These are phyloP conservation scores for Neocatenulostroma microsporum DNA, from an alignment of 2,329 filamentous ascomycete species.

Conservation along the genomic window DNA sequence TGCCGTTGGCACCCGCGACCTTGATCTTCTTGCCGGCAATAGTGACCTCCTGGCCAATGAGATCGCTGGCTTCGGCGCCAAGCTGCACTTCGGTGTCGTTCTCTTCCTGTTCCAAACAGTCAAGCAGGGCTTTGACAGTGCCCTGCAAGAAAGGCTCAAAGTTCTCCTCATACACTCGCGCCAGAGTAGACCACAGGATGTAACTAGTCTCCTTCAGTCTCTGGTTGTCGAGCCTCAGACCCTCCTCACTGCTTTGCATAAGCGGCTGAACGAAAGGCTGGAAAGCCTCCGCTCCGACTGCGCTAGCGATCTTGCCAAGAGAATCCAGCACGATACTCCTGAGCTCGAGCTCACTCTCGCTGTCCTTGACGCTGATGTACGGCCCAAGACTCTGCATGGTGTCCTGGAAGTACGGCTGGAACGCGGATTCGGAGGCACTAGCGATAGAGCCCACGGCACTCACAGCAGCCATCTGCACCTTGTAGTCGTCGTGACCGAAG, in stretches of 20 bases:
- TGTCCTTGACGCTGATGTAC: constrained; percentile 79
- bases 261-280: constrained; percentile 84
- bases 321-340: constrained; percentile 86
- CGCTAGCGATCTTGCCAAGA: constrained; percentile 83
- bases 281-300: constrained; percentile 79
- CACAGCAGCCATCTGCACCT: constrained; percentile 82
- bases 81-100: constrained; percentile 69
- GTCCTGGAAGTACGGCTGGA: constrained; percentile 83
- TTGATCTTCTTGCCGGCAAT: constrained; percentile 80
- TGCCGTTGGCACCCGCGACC: constrained; percentile 53
- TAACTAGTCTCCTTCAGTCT: constrained; percentile 93
- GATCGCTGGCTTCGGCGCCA: constrained; percentile 63
- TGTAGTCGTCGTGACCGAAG: constrained; percentile 74
- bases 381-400: constrained; percentile 84
- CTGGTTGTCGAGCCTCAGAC: constrained; percentile 77
- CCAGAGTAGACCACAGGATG: constrained; percentile 90
- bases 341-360: constrained; percentile 80
- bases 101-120: constrained; percentile 84
- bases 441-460: constrained; percentile 88
- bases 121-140: constrained; percentile 71
- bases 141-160: constrained; percentile 71
- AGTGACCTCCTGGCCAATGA: constrained; percentile 67
- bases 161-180: constrained; percentile 83
- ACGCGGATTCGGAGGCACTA: constrained; percentile 70
- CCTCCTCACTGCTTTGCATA: constrained; percentile 89